A percentile compares a stretch with the other conserved stretches of the same genome.
Evolutionary conservation across 768 basidiomycete species (phyloP).

Genomic region (Leccinum subgranulosum): DNA sequence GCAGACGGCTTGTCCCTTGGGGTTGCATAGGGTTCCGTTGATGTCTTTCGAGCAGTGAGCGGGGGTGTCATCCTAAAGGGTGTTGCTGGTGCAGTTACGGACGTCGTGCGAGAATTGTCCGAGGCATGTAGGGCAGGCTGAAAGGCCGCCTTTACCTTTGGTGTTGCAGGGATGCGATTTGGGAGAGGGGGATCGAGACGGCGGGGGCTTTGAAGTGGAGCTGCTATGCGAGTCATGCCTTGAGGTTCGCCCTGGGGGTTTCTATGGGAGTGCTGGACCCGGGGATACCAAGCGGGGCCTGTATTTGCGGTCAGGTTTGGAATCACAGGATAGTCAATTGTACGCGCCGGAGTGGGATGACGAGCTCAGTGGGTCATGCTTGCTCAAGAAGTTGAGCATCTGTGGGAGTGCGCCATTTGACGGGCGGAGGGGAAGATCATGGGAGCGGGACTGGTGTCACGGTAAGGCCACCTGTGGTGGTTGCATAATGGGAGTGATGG

Average conservation of each 20-base stretch:
- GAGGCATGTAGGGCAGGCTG: background rate
- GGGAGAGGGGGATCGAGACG: background rate
- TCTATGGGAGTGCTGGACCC: background rate
- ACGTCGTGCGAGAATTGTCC: background rate
- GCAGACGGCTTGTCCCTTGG: background rate
- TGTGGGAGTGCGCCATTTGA: no score
- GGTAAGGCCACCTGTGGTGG: no score
- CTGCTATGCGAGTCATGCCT: background rate
- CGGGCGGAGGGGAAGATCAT: no score
- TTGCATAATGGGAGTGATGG: no score
- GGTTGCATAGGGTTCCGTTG: background rate
- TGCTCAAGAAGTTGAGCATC: background rate
- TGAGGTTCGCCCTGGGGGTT: fast-evolving
- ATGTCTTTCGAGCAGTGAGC: background rate
- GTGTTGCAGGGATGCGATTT: background rate
- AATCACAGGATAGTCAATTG: background rate
- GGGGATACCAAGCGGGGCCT: background rate
- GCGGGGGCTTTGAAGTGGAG: background rate
- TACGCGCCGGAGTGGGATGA: background rate
- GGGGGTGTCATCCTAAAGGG: background rate
- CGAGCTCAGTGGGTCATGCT: fast-evolving
- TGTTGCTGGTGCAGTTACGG: background rate
- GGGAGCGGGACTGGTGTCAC: no score
- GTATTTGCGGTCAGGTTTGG: background rate
- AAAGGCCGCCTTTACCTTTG: background rate